These are phyloP conservation scores for Gastrodia elata DNA, from an alignment of 106 monocot species.

Conservation along the genomic window DNA sequence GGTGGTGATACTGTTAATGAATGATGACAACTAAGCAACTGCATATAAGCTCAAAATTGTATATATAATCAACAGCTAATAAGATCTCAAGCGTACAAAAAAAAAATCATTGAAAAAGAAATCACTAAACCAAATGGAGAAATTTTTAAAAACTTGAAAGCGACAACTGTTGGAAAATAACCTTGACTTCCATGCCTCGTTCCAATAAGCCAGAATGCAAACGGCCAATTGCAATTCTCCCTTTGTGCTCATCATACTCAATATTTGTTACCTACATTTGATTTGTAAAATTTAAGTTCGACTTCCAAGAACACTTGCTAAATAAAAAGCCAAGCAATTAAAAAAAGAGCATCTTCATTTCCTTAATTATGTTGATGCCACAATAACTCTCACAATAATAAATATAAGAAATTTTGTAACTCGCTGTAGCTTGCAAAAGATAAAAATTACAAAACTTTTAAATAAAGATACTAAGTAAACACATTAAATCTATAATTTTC, in stretches of 20 bases:
- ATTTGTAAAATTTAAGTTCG: background rate
- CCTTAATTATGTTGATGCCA: background rate
- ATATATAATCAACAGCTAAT: background rate
- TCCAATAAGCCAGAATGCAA: slow-evolving; percentile 69
- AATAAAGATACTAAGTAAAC: background rate
- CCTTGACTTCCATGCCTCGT: slow-evolving; percentile 93
- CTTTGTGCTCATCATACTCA: slow-evolving; percentile 97
- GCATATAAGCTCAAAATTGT: background rate
- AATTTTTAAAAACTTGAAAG: background rate
- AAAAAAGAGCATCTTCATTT: background rate
- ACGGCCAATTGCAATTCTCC: slow-evolving; percentile 93
- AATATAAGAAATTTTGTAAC: background rate
- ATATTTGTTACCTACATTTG: slow-evolving; percentile 73
- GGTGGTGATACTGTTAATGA: background rate
- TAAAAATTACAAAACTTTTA: background rate
- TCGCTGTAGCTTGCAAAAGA: background rate
- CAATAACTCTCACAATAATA: background rate
- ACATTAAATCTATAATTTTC: too few species aligned
- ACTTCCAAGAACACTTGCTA: background rate
- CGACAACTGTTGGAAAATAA: slow-evolving; percentile 8
- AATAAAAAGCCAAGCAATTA: background rate
- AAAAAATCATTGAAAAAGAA: slow-evolving; percentile 3
- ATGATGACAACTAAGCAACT: background rate
- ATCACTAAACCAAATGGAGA: background rate
- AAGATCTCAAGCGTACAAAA: background rate